Percentiles rank a stretch among this genome's conserved stretches.
Conservation (phyloP, 2,329 filamentous ascomycete genomes). For the Stromatinia cepivora region DNA sequence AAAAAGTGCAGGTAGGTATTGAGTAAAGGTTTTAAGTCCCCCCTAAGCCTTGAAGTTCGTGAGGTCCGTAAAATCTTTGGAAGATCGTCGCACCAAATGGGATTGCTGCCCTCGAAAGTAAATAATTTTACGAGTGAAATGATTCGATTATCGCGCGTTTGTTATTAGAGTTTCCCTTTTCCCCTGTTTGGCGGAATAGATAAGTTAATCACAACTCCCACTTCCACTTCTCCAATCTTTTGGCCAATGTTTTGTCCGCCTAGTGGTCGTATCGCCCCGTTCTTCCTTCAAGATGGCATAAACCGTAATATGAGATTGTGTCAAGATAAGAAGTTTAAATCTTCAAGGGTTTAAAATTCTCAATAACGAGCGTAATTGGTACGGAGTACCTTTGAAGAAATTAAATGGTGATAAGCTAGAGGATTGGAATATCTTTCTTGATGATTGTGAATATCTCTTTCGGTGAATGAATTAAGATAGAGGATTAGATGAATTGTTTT, state of each 20-base stretch:
- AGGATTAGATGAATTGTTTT: background rate
- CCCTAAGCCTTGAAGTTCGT: background rate
- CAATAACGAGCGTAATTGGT: slow-evolving; percentile 55
- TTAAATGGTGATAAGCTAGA: background rate
- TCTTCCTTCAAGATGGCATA: slow-evolving; percentile 11
- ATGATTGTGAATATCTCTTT: background rate
- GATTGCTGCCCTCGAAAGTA: background rate
- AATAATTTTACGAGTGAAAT: background rate
- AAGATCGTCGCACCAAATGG: background rate
- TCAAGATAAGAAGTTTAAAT: slow-evolving; percentile 27
- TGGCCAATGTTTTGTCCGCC: background rate
- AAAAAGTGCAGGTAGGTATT: slow-evolving; percentile 3
- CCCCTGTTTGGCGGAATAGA: background rate
- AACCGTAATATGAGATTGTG: slow-evolving; percentile 7
- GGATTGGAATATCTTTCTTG: background rate
- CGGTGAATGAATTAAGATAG: background rate
- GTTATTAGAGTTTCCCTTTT: background rate
- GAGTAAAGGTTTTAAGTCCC: background rate
- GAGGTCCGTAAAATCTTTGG: background rate
- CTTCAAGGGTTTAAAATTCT: slow-evolving; percentile 13
- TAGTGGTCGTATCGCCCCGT: background rate
- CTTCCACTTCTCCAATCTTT: background rate
- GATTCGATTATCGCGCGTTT: background rate
- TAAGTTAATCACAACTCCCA: background rate
- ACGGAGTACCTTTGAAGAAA: slow-evolving; percentile 48